phyloP scores from a whole-genome alignment of 176 grass and related monocot species.

The Oryza officinalis region DNA sequence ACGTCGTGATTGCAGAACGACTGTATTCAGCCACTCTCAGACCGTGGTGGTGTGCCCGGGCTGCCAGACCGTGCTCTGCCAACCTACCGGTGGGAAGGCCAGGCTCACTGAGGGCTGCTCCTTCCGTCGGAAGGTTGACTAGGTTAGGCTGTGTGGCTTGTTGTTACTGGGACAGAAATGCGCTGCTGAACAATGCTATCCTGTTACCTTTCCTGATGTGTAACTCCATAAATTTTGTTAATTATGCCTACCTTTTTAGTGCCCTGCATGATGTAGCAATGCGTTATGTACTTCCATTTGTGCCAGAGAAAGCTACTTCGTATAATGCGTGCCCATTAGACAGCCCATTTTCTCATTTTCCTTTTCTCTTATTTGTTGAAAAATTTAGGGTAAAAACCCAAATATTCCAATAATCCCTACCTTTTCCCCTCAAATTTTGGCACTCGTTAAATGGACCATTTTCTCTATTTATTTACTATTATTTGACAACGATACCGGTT shows the following conservation, averaged over 20 bases:
- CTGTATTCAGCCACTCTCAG: constrained; percentile 70
- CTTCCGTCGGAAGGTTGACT: constrained; percentile 61
- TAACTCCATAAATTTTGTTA: constrained; percentile 2
- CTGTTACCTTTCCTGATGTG: neutral
- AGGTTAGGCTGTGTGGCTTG: neutral
- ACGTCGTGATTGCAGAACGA: constrained; percentile 43
- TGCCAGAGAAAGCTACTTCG: neutral
- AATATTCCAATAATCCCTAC: no score
- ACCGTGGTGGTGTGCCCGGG: constrained; percentile 62
- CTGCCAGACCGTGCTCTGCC: constrained; percentile 61
- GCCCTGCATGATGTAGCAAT: neutral
- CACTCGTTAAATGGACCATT: no score
- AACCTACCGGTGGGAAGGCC: constrained; percentile 62
- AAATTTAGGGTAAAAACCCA: no score
- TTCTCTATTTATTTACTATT: no score
- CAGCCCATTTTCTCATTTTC: no score
- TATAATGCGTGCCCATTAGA: neutral
- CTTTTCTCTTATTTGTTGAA: no score
- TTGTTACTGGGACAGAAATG: neutral
- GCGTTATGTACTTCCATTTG: neutral
- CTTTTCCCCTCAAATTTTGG: no score
- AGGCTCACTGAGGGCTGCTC: constrained; percentile 68
- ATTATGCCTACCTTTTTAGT: neutral
- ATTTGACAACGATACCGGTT: no score
- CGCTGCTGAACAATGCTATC: neutral